Base-by-base conservation (phyloP, 345 rosid species). In the Euclidium syriacum region DNA sequence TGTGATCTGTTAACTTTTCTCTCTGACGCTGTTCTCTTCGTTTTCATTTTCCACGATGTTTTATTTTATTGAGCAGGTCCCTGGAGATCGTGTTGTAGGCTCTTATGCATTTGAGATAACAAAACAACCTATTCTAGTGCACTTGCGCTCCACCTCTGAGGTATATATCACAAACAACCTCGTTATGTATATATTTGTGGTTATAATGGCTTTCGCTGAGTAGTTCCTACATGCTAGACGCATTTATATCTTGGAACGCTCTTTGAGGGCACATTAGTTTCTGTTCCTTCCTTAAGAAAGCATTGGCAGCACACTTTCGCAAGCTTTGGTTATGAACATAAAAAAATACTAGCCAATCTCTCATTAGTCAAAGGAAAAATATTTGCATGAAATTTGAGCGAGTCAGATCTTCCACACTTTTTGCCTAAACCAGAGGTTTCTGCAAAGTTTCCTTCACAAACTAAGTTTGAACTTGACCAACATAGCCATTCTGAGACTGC, bases 51-150 rank as follows among this genome's bases (percentile, higher is more conserved):
- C 61, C 36, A 61, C 25, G 12, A 48, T 61, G 0, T 54, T 41
- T 16, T 67, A 32, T 39, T 35, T 66, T 61, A 66, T 42, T n/a
- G 54, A 60, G 25, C 65, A 91, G 98, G 96, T 88, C 19, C 95
- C 87, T 17, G 96, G 96, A 33, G 95, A 91, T 73, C 90, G 89
- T 56, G 81, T 81, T 41, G 57, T 91, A 49, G 96, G 98, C 19
- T 80, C 83, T 17, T 91, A 83, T 71, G 79, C 85, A 60, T 84
- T 91, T 70, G 95, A 91, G 78, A 84, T 84, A 76, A 67, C 82
- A 52, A 84, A 78, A 66, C 92, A 85, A 52, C 73, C 71, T 35
- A 53, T 76, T 66, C 78, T 83, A 38, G 90, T 86, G 53, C 77
- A 66, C 70, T 72, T 91, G 55, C 85, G 74, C 62, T 72, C 96